Percentiles rank a stretch among this genome's conserved stretches.
phyloP scores from a whole-genome alignment of 2,329 filamentous ascomycete genomes.

The Colletotrichum sp. region DNA sequence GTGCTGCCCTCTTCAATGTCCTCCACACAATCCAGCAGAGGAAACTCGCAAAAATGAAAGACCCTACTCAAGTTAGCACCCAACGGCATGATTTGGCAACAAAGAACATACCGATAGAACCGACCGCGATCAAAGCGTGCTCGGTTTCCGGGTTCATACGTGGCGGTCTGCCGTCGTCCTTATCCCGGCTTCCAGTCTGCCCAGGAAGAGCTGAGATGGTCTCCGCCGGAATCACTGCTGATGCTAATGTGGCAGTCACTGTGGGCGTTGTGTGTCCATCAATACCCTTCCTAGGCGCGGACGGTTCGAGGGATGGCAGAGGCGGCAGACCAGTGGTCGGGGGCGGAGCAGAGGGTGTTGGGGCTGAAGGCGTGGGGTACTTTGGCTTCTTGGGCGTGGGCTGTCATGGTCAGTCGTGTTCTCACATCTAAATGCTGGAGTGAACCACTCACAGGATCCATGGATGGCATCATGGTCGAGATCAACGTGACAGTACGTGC shows the following conservation, averaged over 20 bases:
- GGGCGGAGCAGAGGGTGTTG: background rate
- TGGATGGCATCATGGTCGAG: constrained; percentile 5
- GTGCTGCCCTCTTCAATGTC: constrained; percentile 42
- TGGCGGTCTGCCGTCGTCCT: constrained; percentile 8
- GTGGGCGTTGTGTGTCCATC: constrained; percentile 2
- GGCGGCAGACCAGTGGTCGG: background rate
- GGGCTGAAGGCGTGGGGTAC: background rate
- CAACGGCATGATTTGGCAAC: no score
- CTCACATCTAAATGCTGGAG: accelerated
- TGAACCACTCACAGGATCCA: background rate
- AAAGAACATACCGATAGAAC: constrained; percentile 35
- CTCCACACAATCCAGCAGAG: constrained; percentile 51
- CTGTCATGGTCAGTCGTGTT: background rate
- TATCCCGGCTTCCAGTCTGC: background rate
- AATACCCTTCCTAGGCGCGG: constrained; percentile 15
- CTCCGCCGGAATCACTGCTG: constrained; percentile 4
- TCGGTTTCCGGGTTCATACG: constrained; percentile 31
- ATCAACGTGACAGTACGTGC: constrained; percentile 5
- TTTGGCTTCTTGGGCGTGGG: background rate
- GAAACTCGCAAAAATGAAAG: constrained; percentile 50
- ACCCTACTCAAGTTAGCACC: constrained; percentile 33
- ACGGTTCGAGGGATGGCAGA: constrained; percentile 11
- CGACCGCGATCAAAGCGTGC: constrained; percentile 37
- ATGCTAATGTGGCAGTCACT: constrained; percentile 13
- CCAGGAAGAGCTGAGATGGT: constrained; percentile 15